Percentiles rank a stretch among this genome's conserved stretches.
Conservation (phyloP, 176 grass and related monocot species). For the maize (Zea mays) region DNA sequence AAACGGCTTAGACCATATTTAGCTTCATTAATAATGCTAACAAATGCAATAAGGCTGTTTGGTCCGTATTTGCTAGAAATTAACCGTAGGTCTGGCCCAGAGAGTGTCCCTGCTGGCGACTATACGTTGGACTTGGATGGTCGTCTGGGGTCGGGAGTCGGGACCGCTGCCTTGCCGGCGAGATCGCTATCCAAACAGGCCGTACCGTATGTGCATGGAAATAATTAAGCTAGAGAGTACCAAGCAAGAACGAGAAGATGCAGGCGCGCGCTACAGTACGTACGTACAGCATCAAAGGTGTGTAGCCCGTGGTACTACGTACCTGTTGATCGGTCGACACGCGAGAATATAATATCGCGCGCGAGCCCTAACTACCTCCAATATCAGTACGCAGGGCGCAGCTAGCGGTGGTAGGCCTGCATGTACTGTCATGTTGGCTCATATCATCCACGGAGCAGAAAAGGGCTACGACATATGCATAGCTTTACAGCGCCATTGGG, state of each 20-base stretch:
- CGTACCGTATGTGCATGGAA: no score
- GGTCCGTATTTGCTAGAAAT: no score
- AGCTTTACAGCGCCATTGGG: constrained; percentile 32
- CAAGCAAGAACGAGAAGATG: background rate
- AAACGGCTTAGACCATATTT: no score
- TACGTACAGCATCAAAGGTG: background rate
- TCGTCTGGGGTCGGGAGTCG: no score
- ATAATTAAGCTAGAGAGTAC: no score
- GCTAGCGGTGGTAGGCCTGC: background rate
- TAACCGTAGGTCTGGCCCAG: no score
- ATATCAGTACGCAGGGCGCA: background rate
- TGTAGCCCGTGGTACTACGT: background rate
- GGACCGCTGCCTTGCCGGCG: no score
- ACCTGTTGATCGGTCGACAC: constrained; percentile 9
- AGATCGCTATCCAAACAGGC: no score
- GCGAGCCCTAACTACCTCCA: constrained; percentile 38
- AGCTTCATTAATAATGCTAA: no score
- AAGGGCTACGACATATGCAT: background rate
- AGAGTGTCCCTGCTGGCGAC: no score
- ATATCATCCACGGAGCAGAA: constrained; percentile 21
- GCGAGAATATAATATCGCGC: constrained; percentile 25
- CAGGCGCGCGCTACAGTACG: background rate
- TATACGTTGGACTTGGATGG: no score
- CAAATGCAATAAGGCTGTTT: no score
- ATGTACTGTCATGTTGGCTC: constrained; percentile 40